Evolutionary conservation across 139 green algal genomes (phyloP).

Genomic region (Pleodorina starrii): DNA sequence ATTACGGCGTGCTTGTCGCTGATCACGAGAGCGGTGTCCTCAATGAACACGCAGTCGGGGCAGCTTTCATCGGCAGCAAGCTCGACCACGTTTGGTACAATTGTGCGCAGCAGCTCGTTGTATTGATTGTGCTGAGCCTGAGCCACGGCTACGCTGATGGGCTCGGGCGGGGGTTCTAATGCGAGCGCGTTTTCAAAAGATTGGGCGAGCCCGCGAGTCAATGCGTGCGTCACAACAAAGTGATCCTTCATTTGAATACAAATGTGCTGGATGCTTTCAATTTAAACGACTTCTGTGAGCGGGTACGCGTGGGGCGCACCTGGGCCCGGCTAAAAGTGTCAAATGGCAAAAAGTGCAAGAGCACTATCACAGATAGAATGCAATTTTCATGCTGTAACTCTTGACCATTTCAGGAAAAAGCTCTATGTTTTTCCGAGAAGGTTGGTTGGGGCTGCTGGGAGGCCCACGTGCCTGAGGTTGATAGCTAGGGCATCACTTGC

Average conservation of each 20-base stretch:
- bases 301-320: too few species aligned
- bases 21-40: constrained; percentile 36
- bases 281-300: too few species aligned
- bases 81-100: constrained; percentile 21
- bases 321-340: too few species aligned
- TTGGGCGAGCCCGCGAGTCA: constrained; percentile 23
- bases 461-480: too few species aligned
- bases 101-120: background rate
- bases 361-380: too few species aligned
- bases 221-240: constrained; percentile 4
- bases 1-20: background rate
- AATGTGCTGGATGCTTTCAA: too few species aligned
- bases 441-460: too few species aligned
- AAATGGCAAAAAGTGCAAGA: too few species aligned
- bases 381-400: too few species aligned
- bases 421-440: too few species aligned
- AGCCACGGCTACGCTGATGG: constrained; percentile 22
- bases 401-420: background rate
- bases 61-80: constrained; percentile 37
- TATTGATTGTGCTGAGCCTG: constrained; percentile 40
- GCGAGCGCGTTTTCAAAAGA: constrained; percentile 35
- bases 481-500: too few species aligned
- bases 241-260: background rate
- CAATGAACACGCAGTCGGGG: constrained; percentile 56
- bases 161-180: constrained; percentile 20